A percentile compares a stretch with the other conserved stretches of the same genome.
Conservation (phyloP, 2,329 filamentous ascomycete genomes). For the Xylaria digitata region DNA sequence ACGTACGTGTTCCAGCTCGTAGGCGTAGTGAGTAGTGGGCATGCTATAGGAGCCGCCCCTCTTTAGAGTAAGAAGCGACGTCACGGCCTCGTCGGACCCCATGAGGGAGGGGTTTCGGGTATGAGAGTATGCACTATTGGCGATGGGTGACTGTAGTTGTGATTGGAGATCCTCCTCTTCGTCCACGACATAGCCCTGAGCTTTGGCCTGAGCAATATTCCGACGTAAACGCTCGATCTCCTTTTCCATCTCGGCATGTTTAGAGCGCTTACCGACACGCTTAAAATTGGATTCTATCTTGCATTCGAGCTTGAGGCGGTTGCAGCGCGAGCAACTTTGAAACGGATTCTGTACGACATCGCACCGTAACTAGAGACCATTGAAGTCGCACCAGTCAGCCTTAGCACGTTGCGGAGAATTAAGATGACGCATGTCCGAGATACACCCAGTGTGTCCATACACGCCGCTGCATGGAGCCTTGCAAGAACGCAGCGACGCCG, state of each 20-base stretch:
- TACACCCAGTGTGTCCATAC: slow-evolving; percentile 14
- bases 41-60: slow-evolving; percentile 71
- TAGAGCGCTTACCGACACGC: slow-evolving; percentile 82
- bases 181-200: slow-evolving; percentile 66
- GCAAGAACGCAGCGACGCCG: neutral
- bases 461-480: slow-evolving; percentile 11
- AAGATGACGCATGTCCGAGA: slow-evolving; percentile 38
- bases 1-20: slow-evolving; percentile 72
- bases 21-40: slow-evolving; percentile 64
- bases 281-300: slow-evolving; percentile 92
- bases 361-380: slow-evolving; percentile 68
- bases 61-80: slow-evolving; percentile 73
- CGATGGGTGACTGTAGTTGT: slow-evolving; percentile 68
- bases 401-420: slow-evolving; percentile 24
- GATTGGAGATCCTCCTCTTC: slow-evolving; percentile 67
- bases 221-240: slow-evolving; percentile 78
- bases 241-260: slow-evolving; percentile 88
- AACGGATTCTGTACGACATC: slow-evolving; percentile 86
- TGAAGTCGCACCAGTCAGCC: slow-evolving; percentile 36
- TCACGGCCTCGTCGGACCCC: slow-evolving; percentile 76
- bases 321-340: slow-evolving; percentile 79
- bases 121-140: slow-evolving; percentile 68
- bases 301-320: slow-evolving; percentile 82
- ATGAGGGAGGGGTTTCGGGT: slow-evolving; percentile 72
- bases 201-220: slow-evolving; percentile 68